Evolutionary conservation across 805 yeast genomes (phyloP).

Genomic region (Candida manassasensis): DNA sequence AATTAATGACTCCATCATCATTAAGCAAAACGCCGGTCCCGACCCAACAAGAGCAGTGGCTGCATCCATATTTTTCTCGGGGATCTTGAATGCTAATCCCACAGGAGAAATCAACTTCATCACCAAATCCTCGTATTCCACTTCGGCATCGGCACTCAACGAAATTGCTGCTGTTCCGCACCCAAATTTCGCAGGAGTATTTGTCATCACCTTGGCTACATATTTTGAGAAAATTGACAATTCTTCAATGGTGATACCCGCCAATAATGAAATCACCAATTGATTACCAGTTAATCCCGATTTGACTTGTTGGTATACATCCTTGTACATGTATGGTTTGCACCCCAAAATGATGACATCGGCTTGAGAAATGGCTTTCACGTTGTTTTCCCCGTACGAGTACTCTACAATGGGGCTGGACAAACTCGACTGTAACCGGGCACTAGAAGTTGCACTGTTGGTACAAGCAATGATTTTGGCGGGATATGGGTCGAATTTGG

Average conservation of each 20-base stretch:
- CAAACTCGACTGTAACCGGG: slow-evolving; percentile 44
- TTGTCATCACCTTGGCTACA: slow-evolving; percentile 94
- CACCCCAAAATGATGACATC: slow-evolving; percentile 77
- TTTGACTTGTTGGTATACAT: slow-evolving; percentile 50
- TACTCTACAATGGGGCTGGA: slow-evolving; percentile 41
- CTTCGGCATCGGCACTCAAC: slow-evolving; percentile 49
- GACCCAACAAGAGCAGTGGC: slow-evolving; percentile 94
- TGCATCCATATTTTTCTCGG: slow-evolving; percentile 93
- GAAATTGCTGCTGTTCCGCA: slow-evolving; percentile 94
- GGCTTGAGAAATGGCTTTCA: slow-evolving; percentile 56
- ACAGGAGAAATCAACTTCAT: slow-evolving; percentile 56
- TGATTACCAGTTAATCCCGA: slow-evolving; percentile 45
- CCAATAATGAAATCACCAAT: slow-evolving; percentile 75
- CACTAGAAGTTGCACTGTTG: slow-evolving; percentile 35
- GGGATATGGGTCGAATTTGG: slow-evolving; percentile 54
- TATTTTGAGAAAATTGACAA: slow-evolving; percentile 47
- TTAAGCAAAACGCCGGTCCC: slow-evolving; percentile 90
- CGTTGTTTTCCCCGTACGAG: slow-evolving; percentile 46
- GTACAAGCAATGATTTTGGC: slow-evolving; percentile 75
- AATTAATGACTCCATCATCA: slow-evolving; percentile 85
- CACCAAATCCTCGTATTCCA: slow-evolving; percentile 41
- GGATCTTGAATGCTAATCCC: slow-evolving; percentile 63
- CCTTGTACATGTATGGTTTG: slow-evolving; percentile 77
- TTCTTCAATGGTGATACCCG: slow-evolving; percentile 86
- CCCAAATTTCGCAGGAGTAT: slow-evolving; percentile 92